These are phyloP conservation scores for Debaryomyces singareniensis DNA, from an alignment of 1,139 yeast genomes.

Conservation along the genomic window DNA sequence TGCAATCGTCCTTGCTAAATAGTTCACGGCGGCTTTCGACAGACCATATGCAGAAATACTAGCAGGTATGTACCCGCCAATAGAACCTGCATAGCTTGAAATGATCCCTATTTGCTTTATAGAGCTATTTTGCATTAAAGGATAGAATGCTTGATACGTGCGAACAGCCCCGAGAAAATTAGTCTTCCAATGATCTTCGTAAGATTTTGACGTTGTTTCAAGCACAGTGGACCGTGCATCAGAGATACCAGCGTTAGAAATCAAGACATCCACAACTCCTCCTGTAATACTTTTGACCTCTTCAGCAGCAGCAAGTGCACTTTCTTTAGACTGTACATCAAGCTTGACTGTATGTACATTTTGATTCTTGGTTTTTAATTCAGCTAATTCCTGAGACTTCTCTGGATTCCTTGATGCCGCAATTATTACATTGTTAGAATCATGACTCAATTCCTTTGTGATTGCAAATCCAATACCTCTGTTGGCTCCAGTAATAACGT, in stretches of 20 bases:
- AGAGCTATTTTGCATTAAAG: constrained; percentile 14
- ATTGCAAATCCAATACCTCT: constrained; percentile 16
- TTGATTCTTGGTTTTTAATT: constrained; percentile 6
- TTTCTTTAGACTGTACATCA: constrained; percentile 1
- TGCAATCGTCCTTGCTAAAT: constrained; percentile 12
- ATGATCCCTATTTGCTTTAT: constrained; percentile 18
- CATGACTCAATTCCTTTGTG: constrained; percentile 8
- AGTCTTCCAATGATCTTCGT: constrained; percentile 13
- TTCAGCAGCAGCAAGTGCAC: constrained; percentile 6
- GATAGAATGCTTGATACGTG: constrained; percentile 18
- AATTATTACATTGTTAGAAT: constrained; percentile 8
- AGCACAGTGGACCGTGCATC: constrained; percentile 4
- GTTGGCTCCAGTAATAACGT: constrained; percentile 14
- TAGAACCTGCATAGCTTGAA: constrained; percentile 18
- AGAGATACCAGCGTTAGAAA: constrained; percentile 13
- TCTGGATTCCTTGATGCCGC: constrained; percentile 14
- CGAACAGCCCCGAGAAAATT: constrained; percentile 26
- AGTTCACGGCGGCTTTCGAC: constrained; percentile 26
- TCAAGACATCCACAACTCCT: constrained; percentile 12
- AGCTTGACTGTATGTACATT: constrained; percentile 4
- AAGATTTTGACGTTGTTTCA: constrained; percentile 10
- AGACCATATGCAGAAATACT: constrained; percentile 17
- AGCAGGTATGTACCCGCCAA: constrained; percentile 7
- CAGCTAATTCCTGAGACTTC: constrained; percentile 9
- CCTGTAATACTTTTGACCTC: constrained; percentile 7